Evolutionary conservation across 805 yeast species (phyloP), one percentile per base, ranked within the genome.

Genomic region (Tetrapisispora fleetii): DNA sequence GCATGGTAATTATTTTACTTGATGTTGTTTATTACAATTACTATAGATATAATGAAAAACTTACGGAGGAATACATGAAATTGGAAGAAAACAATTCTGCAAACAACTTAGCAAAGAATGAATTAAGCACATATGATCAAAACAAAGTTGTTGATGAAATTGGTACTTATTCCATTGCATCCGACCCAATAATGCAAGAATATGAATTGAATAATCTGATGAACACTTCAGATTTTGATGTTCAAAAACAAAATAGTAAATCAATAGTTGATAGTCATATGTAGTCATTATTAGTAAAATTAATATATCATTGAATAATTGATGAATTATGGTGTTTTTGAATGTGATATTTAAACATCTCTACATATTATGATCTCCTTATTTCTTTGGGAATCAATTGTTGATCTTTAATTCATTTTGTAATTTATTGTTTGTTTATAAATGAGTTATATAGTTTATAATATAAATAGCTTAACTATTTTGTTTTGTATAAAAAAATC

Each of bases 1-100:
- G 99, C 0, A 74, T 93, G 58, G 53, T 75, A 0, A 67, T 91
- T 8, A 88, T 97, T 0, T 69, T 93, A 46, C 60, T 74, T 2
- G 95, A 93, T 58, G 90, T 93, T 28, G 68, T 78, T 18, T 85
- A 90, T 79, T 93, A 93, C 67, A 91, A 91, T 64, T 76, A 75
- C 56, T 81, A 77, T 62, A 70, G 95, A 52, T 75, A 64, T 46
- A 57, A 43, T 32, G 50, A 54, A 52, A 41, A 32, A 16, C 17
- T 17, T 17, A 18, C 28, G 18, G 28, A 30, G 4, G 37, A 35
- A 4, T 41, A 41, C 30, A 32, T 28, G 32, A 41, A 41, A 9
- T 17, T 41, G 6, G 33, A 27, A 24, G 43, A 27, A 9, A 9
- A 17, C 7, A 14, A 18, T n/a, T 16, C 32, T 2, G 9, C 19